Evolutionary conservation across 2,329 filamentous ascomycete genomes (phyloP), one percentile per base, ranked within the genome.

Genomic region (Diaporthe nobilis): DNA sequence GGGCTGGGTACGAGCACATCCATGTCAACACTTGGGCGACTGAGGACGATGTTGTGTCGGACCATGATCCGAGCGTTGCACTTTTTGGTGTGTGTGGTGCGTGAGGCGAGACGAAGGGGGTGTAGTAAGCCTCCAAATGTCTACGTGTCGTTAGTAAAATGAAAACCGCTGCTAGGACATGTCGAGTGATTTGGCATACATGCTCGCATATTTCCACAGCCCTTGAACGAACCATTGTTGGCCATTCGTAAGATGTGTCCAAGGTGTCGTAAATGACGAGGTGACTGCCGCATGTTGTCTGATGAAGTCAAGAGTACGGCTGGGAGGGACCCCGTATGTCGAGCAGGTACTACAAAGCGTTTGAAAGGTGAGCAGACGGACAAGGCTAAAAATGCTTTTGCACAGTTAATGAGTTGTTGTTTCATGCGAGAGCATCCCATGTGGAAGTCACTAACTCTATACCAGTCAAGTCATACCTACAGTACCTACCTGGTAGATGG

Each of bases 1-100:
- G 81, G 49, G 83, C 87, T 22, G 82, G 86, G 79, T 90, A 91
- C 78, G 91, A 94, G 86, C 92, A 95, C 82, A 80, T 94, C 37
- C 93, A 94, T 84, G 85, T 94, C 71, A 94, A 94, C 82, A 92
- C 92, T 4, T 95, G 93, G 93, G 87, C 90, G 68, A 83, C 86
- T 42, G 87, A 83, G 76, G 87, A 85, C 42, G 89, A 89, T 72
- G 86, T 90, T 82, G 88, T 90, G 31, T 92, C 89, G 71, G 93
- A 94, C 81, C 93, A 94, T 81, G 93, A 95, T 80, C 93, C 93
- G 0, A 92, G 88, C 61, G 89, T 95, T 22, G 92, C 90, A 4
- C 86, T 84, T 82, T 84, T 94, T 75, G 87, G 93, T 81, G 82
- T 94, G 5, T 95, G 92, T 75, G 82, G 82, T 58, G 49, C 65